Percentiles rank a stretch among this genome's conserved stretches.
These are phyloP conservation scores for Cercospora sojina DNA, from an alignment of 2,329 filamentous ascomycete species.

Conservation along the genomic window DNA sequence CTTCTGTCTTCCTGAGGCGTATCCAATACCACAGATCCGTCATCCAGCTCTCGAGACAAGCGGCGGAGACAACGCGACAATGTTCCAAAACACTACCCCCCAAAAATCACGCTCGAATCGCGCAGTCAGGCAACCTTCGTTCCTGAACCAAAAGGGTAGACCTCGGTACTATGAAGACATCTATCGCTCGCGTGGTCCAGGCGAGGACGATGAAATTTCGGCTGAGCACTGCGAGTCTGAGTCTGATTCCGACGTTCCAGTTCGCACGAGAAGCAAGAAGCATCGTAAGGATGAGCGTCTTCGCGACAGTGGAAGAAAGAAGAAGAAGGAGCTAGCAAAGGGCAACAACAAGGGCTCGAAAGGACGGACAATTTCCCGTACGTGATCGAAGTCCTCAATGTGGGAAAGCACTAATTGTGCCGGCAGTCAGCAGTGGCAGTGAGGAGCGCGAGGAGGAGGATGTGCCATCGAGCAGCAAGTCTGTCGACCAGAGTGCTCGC, in stretches of 20 bases:
- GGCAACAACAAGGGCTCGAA: neutral
- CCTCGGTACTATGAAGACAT: constrained; percentile 30
- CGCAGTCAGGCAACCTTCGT: neutral
- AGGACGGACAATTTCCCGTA: neutral
- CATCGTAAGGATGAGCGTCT: neutral
- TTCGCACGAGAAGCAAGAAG: neutral
- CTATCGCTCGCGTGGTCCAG: constrained; percentile 20
- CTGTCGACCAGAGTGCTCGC: neutral
- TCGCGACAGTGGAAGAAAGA: neutral
- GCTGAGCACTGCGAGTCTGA: constrained; percentile 30
- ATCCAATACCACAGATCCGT: neutral
- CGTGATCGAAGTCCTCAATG: neutral
- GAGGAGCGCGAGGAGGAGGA: neutral
- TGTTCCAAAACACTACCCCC: neutral
- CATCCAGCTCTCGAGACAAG: neutral
- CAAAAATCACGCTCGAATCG: neutral
- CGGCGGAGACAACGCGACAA: neutral
- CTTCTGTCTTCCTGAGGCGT: neutral
- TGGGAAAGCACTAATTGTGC: neutral
- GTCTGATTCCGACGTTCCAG: constrained; percentile 23
- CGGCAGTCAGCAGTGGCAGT: neutral
- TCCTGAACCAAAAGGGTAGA: neutral
- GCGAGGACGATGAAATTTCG: constrained; percentile 22
- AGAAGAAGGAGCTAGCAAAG: neutral
- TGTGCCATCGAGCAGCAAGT: neutral